Conservation (phyloP, 345 rosid species). For the Acer yangbiense region DNA sequence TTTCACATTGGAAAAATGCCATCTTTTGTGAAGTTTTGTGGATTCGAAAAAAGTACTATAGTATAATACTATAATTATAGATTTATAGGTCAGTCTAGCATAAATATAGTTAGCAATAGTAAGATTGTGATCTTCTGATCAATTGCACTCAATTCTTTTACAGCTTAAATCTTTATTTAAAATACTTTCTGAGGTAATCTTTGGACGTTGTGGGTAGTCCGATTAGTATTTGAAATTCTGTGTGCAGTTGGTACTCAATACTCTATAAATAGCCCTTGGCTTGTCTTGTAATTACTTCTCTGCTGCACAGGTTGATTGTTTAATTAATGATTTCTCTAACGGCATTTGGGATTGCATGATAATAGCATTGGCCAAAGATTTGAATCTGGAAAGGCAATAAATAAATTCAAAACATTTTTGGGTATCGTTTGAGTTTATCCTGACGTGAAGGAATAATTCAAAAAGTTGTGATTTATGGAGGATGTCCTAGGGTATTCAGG, state of each 20-base stretch:
- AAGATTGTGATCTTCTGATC: not conserved
- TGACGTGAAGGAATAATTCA: not conserved
- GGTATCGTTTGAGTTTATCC: slow-evolving; percentile 1
- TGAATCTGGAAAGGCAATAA: not conserved
- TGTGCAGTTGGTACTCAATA: no score
- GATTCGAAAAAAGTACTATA: not conserved
- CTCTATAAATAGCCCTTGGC: no score
- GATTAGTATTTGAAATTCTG: no score
- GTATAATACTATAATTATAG: not conserved
- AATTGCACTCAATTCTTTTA: not conserved
- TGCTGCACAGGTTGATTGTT: no score
- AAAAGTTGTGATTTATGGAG: not conserved
- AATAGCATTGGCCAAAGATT: not conserved
- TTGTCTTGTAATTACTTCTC: no score
- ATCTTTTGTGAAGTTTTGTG: not conserved
- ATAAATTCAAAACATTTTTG: not conserved
- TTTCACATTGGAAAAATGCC: slow-evolving; percentile 13
- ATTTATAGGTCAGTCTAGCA: no score
- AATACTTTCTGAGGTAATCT: not conserved
- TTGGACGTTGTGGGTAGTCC: not conserved
- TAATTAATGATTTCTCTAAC: not conserved
- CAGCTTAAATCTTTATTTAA: not conserved
- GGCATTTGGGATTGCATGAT: not conserved
- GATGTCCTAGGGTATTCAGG: not conserved
- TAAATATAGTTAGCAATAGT: no score